Conservation (phyloP, 345 rosid species). For the Viola odorata region DNA sequence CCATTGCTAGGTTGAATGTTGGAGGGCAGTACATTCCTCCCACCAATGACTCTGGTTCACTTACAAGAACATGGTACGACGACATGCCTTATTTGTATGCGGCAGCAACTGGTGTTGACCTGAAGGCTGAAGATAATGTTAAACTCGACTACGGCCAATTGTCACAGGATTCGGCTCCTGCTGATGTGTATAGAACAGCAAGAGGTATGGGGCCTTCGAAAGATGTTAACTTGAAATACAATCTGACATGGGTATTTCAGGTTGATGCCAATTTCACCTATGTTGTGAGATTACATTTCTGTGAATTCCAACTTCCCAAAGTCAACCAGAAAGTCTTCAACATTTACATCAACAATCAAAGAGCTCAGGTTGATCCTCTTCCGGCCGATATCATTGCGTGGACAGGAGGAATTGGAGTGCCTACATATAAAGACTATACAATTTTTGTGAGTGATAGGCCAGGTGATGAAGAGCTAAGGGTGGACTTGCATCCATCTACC, state of each 20-base stretch:
- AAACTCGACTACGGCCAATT: slow-evolving; percentile 33
- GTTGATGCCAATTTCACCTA: slow-evolving; percentile 68
- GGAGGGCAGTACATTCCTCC: slow-evolving; percentile 61
- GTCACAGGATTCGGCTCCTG: slow-evolving; percentile 44
- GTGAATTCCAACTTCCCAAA: slow-evolving; percentile 41
- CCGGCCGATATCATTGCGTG: slow-evolving; percentile 58
- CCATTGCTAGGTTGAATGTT: slow-evolving; percentile 65
- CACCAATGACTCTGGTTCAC: slow-evolving; percentile 46
- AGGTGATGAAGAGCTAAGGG: slow-evolving; percentile 40
- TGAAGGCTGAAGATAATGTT: slow-evolving; percentile 13
- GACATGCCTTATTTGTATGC: slow-evolving; percentile 53
- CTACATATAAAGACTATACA: slow-evolving; percentile 54
- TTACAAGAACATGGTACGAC: slow-evolving; percentile 67
- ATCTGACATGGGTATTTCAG: slow-evolving; percentile 68
- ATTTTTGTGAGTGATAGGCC: slow-evolving; percentile 29
- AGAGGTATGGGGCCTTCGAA: slow-evolving; percentile 46
- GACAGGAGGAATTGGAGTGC: slow-evolving; percentile 40
- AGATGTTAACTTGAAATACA: slow-evolving; percentile 37
- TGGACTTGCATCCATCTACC: slow-evolving; percentile 51
- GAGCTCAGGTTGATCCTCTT: slow-evolving; percentile 34
- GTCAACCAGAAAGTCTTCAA: slow-evolving; percentile 59
- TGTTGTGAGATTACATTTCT: slow-evolving; percentile 67
- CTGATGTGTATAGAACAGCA: slow-evolving; percentile 52
- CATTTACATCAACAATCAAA: slow-evolving; percentile 58
- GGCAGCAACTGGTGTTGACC: slow-evolving; percentile 39